phyloP scores from a whole-genome alignment of 495 filamentous ascomycete species.

The Aspergillus taichungensis region DNA sequence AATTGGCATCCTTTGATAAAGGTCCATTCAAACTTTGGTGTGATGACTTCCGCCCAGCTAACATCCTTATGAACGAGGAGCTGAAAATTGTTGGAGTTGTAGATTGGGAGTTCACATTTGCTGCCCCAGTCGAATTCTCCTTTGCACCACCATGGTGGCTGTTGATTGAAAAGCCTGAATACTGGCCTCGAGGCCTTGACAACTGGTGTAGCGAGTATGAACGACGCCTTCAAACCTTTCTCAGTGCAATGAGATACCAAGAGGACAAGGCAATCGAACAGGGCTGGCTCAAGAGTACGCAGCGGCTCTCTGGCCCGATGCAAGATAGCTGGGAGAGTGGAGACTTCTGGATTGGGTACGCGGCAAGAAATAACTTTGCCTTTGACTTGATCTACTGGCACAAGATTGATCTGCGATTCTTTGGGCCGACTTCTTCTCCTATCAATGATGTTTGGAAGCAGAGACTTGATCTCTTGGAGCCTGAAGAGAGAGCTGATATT shows the following conservation, averaged over 20 bases:
- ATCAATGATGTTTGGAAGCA: background rate
- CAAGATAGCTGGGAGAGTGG: constrained; percentile 15
- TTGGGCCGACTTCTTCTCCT: constrained; percentile 3
- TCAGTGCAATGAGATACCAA: constrained; percentile 6
- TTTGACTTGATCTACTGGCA: constrained; percentile 17
- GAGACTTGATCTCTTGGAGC: too few relatives aligned
- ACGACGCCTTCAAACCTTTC: constrained; percentile 9
- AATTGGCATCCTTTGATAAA: constrained; percentile 6
- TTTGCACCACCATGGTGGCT: constrained; percentile 34
- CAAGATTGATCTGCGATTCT: constrained; percentile 15
- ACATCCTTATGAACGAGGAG: constrained; percentile 11
- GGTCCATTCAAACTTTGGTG: constrained; percentile 3
- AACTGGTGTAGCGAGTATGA: constrained; percentile 15
- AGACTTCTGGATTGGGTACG: constrained; percentile 19
- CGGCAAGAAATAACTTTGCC: constrained; percentile 10
- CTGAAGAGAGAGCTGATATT: too few relatives aligned
- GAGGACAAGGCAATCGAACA: constrained; percentile 11
- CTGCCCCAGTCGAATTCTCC: constrained; percentile 2
- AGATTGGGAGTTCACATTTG: too few relatives aligned
- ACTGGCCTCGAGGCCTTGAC: constrained; percentile 11
- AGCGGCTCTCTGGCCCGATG: constrained; percentile 16
- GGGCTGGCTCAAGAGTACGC: constrained; percentile 2
- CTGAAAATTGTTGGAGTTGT: background rate
- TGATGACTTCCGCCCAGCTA: constrained; percentile 12
- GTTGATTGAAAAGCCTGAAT: constrained; percentile 22